Conservation (phyloP, 2,329 filamentous ascomycete species). For the Alternaria rosae region DNA sequence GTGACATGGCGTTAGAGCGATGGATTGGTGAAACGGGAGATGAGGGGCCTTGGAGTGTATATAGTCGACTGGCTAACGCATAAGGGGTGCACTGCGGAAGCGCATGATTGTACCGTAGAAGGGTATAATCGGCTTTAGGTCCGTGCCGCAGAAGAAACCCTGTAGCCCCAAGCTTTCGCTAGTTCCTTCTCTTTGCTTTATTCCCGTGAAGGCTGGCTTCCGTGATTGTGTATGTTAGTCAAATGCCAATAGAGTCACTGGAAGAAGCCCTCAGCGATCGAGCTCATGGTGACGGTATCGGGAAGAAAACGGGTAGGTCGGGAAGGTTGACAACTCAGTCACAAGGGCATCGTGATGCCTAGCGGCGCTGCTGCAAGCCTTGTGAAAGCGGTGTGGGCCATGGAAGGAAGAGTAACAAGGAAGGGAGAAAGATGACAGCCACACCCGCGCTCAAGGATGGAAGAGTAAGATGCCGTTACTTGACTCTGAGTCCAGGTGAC, state of each 20-base stretch:
- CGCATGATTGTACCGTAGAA: not conserved
- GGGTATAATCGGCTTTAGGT: not conserved
- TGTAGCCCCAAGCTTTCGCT: not conserved
- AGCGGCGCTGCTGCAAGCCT: not conserved
- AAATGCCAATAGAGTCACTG: not conserved
- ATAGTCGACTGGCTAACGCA: not conserved
- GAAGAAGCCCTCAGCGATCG: not conserved
- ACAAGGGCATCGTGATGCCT: not conserved
- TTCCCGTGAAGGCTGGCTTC: not conserved
- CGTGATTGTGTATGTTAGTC: not conserved
- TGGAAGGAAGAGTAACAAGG: not conserved
- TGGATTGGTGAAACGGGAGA: not conserved
- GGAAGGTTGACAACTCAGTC: not conserved
- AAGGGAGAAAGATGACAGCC: not conserved
- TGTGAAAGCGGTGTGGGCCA: not conserved
- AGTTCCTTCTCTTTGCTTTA: not conserved
- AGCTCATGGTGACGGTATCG: not conserved
- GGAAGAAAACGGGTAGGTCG: not conserved
- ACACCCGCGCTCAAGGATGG: not conserved
- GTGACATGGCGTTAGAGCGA: not conserved
- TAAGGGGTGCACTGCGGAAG: not conserved
- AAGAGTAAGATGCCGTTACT: not conserved
- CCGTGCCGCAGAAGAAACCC: not conserved
- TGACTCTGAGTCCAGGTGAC: slow-evolving; percentile 17
- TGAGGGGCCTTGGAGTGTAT: not conserved